phyloP scores from a whole-genome alignment of 2,329 filamentous ascomycete species.

The Tolypocladium album region DNA sequence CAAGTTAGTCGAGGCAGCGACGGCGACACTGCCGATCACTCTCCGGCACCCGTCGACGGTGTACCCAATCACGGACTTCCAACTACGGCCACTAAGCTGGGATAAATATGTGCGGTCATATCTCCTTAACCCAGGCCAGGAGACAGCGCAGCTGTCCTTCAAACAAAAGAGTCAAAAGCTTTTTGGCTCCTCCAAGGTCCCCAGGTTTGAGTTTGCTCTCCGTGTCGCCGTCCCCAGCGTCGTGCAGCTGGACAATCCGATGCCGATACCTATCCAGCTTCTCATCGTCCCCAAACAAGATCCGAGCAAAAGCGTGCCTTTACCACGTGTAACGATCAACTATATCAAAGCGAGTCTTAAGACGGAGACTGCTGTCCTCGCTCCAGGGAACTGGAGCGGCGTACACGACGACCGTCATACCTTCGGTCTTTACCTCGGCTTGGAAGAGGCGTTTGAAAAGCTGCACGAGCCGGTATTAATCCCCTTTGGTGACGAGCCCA shows the following conservation, averaged over 20 bases:
- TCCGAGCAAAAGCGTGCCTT: constrained; percentile 5
- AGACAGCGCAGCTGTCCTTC: constrained; percentile 17
- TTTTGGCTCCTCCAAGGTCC: constrained; percentile 21
- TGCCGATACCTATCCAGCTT: constrained; percentile 11
- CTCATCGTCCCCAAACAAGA: constrained; percentile 5
- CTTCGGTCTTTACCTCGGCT: neutral
- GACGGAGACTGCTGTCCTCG: constrained; percentile 7
- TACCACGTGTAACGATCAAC: constrained; percentile 7
- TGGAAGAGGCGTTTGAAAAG: neutral
- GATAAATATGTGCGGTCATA: constrained; percentile 6
- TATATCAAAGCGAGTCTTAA: constrained; percentile 8
- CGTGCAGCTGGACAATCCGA: constrained; percentile 18
- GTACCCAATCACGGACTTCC: constrained; percentile 9
- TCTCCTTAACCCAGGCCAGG: constrained; percentile 19
- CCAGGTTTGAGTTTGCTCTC: constrained; percentile 14
- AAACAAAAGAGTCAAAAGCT: constrained; percentile 20
- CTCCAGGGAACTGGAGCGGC: constrained; percentile 2
- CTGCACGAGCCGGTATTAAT: constrained; percentile 1
- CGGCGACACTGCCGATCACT: constrained; percentile 13
- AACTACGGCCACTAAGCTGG: neutral
- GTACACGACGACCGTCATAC: neutral
- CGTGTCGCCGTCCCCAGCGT: constrained; percentile 14
- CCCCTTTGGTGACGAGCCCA: neutral
- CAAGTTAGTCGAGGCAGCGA: neutral
- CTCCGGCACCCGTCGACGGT: constrained; percentile 4